phyloP scores from a whole-genome alignment of 2,329 filamentous ascomycete species.

The Shiraia sp. region DNA sequence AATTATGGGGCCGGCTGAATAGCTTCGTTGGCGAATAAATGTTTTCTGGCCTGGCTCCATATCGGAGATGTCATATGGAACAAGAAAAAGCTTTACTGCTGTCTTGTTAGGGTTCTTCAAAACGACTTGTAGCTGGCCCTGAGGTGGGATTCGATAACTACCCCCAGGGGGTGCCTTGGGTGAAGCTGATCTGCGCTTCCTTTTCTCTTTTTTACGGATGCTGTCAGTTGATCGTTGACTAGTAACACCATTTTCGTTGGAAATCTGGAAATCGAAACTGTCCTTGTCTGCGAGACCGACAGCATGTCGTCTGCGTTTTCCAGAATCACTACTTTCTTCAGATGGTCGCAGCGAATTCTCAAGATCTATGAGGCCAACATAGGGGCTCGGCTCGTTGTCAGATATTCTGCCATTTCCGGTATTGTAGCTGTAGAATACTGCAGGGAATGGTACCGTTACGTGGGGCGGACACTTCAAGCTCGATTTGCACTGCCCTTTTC shows the following conservation, averaged over 20 bases:
- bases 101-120: slow-evolving; percentile 99
- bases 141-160: slow-evolving; percentile 89
- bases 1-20: slow-evolving; percentile 83
- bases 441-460: slow-evolving; percentile 86
- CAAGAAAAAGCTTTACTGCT: slow-evolving; percentile 90
- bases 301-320: slow-evolving; percentile 46
- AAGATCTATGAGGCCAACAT: slow-evolving; percentile 90
- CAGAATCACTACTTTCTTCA: slow-evolving; percentile 47
- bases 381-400: slow-evolving; percentile 90
- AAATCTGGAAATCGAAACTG: slow-evolving; percentile 27
- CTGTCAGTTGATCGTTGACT: slow-evolving; percentile 29
- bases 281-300: slow-evolving; percentile 26
- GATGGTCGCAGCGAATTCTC: slow-evolving; percentile 72
- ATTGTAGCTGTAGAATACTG: slow-evolving; percentile 93
- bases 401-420: slow-evolving; percentile 68
- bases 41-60: slow-evolving; percentile 97
- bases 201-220: slow-evolving; percentile 57
- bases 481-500: slow-evolving; percentile 84
- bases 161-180: slow-evolving; percentile 78
- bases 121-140: slow-evolving; percentile 93
- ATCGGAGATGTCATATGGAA: slow-evolving; percentile 87
- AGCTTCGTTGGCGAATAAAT: slow-evolving; percentile 91
- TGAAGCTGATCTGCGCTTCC: slow-evolving; percentile 59
- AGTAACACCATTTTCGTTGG: slow-evolving; percentile 19
- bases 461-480: slow-evolving; percentile 85